A percentile compares a stretch with the other conserved stretches of the same genome.
Evolutionary conservation across 495 filamentous ascomycete genomes (phyloP).

Genomic region (Bryoglossum gracile): DNA sequence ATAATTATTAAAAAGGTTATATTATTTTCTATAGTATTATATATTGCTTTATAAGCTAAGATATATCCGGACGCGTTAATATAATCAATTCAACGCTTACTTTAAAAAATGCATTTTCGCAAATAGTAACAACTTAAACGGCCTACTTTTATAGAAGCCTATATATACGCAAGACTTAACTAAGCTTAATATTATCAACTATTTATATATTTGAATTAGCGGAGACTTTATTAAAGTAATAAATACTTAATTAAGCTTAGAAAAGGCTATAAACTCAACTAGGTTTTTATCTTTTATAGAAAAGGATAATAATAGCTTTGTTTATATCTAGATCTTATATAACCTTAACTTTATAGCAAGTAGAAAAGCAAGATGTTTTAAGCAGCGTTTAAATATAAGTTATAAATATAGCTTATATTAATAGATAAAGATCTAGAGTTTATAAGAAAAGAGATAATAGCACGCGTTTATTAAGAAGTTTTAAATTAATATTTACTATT

Average conservation of each 20-base stretch:
- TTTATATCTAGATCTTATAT: neutral
- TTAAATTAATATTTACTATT: constrained; percentile 1
- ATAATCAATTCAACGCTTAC: neutral
- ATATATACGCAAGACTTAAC: neutral
- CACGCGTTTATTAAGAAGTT: neutral
- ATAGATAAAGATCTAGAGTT: neutral
- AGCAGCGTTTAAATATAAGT: constrained; percentile 5
- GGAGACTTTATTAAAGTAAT: neutral
- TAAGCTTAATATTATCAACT: neutral
- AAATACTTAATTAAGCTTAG: neutral
- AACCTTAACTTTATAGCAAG: neutral
- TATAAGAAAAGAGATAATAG: constrained; percentile 1
- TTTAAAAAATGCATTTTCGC: neutral
- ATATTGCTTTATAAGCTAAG: too few relatives aligned
- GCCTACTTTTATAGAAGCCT: neutral
- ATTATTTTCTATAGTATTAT: too few relatives aligned
- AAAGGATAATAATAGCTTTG: neutral
- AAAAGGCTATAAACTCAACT: neutral
- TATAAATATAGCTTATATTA: neutral
- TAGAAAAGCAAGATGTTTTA: constrained; percentile 7
- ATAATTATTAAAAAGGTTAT: too few relatives aligned
- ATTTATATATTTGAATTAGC: neutral
- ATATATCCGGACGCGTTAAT: too few relatives aligned
- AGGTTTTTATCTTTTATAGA: neutral
- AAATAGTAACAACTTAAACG: neutral